Base-by-base conservation (phyloP, 306 rosid genomes). In the Rosa rugosa region DNA sequence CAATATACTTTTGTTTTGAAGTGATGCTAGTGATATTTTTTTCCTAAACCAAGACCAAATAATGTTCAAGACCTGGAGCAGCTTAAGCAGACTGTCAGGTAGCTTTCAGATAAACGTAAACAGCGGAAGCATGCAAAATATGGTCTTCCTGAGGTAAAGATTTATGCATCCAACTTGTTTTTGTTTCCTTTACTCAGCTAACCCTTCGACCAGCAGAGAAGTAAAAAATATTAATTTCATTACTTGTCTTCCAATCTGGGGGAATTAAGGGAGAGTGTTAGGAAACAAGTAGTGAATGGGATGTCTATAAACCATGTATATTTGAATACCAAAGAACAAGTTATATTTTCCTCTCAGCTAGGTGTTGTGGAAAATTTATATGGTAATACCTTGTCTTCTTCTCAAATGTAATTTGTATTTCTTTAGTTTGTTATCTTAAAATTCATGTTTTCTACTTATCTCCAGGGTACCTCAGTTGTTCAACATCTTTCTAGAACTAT, bases 141-240 rank as follows among this genome's bases (percentile, higher is more conserved):
- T 78, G 86, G 84, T 83, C 86, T 93, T 66, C 97, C 99, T 0
- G 94, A 95, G 99, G 99, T 95, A 83, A 77, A 78, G 44, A 20
- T 74, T 78, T 40, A 63, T 12, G 40, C 71, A 31, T 40, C 70
- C 72, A 62, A 44, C 38, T 49, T 27, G 68, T 50, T 13, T 27
- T 3, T 40, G 20, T 41, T 75, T 71, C 53, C 11, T 66, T 50
- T 72, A 18, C 4, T 60, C 66, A 60, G 38, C 38, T 1, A 38
- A 11, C 14, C 66, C 66, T 60, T 17, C 66, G 38, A 60, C 66
- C 66, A 23, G 18, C 66, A 60, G 27, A 8, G 27, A 56, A 8
- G 1, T 6, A 56, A 10, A 1, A 1, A 63, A 13, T 13, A 63
- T 27, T 12, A 31, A 56, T n/a, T 18, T 63, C 69, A 27, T 13